phyloP scores from a whole-genome alignment of 441 rosid genomes.

The Biscutella laevigata region DNA sequence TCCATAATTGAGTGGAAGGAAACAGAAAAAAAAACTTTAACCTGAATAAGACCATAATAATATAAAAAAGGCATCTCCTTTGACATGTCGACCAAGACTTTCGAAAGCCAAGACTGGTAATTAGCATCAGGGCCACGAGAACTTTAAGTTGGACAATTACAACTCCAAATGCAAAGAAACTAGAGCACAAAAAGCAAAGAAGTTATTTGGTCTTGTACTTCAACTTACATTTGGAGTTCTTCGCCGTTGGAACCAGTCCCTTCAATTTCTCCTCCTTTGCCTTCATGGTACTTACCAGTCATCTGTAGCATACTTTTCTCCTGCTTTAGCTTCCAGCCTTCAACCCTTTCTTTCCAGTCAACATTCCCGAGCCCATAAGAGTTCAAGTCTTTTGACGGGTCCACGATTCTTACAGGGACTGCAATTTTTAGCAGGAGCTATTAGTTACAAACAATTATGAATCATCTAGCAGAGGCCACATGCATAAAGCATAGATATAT shows the following conservation, averaged over 20 bases:
- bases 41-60: background rate
- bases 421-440: constrained; percentile 16
- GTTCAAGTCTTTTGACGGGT: constrained; percentile 92
- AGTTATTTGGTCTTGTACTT: background rate
- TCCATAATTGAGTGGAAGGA: constrained; percentile 10
- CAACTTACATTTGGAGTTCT: constrained; percentile 80
- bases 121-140: background rate
- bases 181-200: no score
- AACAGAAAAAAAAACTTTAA: background rate
- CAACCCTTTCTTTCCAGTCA: constrained; percentile 98
- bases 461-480: background rate
- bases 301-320: constrained; percentile 69
- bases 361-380: constrained; percentile 90
- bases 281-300: constrained; percentile 68
- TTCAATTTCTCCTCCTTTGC: constrained; percentile 86
- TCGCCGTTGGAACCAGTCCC: constrained; percentile 95
- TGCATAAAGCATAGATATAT: constrained; percentile 6
- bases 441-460: constrained; percentile 15
- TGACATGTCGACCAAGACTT: background rate
- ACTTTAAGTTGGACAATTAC: background rate
- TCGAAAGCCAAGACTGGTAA: background rate
- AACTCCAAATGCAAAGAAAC: no score
- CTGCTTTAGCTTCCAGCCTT: constrained; percentile 96
- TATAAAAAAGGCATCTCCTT: background rate
- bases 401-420: constrained; percentile 95